Evolutionary conservation across 176 grass and related monocot genomes (phyloP).

Genomic region (Ensete ventricosum): DNA sequence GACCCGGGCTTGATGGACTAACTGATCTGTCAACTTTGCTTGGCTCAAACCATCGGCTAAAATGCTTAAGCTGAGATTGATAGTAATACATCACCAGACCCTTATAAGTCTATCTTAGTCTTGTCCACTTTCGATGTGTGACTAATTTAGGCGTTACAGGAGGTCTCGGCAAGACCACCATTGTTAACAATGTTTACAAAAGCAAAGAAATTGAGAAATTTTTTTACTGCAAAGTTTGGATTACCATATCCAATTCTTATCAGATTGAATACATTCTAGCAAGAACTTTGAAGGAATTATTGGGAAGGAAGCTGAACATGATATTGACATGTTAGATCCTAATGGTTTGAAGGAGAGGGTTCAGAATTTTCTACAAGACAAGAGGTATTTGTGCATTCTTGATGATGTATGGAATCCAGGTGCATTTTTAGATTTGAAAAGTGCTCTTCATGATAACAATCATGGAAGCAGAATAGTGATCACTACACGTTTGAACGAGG

Average conservation of each 20-base stretch:
- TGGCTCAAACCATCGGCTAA: too few species aligned
- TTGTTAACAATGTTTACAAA: constrained; percentile 13
- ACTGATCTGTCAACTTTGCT: too few species aligned
- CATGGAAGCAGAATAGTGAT: constrained; percentile 27
- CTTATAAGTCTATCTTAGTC: background rate
- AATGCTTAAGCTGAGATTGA: too few species aligned
- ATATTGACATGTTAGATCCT: background rate
- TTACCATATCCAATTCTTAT: constrained; percentile 9
- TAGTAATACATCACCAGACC: too few species aligned
- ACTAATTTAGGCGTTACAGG: background rate
- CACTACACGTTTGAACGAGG: constrained; percentile 31
- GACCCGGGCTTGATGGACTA: too few species aligned
- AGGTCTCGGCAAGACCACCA: constrained; percentile 17
- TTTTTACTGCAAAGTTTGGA: background rate
- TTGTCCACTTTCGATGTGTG: too few species aligned
- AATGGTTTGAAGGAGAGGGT: too few species aligned
- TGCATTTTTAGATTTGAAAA: constrained; percentile 17
- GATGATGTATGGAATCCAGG: constrained; percentile 10
- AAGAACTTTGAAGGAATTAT: background rate
- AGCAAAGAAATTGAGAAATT: background rate
- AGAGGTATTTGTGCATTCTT: constrained; percentile 7
- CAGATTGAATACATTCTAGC: background rate
- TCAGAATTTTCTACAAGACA: background rate
- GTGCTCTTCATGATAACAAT: constrained; percentile 17
- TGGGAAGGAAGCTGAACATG: background rate